A percentile compares a stretch with the other conserved stretches of the same genome.
These are phyloP conservation scores for Mitragyna speciosa DNA, from an alignment of 257 asterid genomes.

Conservation along the genomic window DNA sequence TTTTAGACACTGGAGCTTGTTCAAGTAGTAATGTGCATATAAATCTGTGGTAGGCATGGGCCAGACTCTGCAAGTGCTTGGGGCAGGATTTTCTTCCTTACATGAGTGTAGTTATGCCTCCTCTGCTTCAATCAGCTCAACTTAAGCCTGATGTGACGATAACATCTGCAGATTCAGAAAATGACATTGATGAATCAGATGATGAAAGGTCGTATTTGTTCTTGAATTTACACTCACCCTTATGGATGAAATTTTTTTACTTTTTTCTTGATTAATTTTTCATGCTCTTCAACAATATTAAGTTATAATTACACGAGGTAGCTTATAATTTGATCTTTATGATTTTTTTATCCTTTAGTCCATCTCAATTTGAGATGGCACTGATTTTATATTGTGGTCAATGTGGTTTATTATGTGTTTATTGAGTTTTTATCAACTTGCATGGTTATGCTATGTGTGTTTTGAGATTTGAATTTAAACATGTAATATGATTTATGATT, in stretches of 20 bases:
- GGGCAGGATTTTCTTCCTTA: slow-evolving; percentile 97
- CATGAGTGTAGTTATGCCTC: slow-evolving; percentile 94
- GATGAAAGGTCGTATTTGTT: slow-evolving; percentile 65
- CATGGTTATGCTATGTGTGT: not conserved
- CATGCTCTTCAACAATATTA: not conserved
- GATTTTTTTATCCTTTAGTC: not conserved
- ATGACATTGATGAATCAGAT: slow-evolving; percentile 78
- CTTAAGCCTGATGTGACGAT: slow-evolving; percentile 88
- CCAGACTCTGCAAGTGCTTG: slow-evolving; percentile 94
- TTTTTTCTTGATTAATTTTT: not conserved
- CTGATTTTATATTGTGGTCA: not conserved
- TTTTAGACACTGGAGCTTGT: not conserved
- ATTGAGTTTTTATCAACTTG: not conserved
- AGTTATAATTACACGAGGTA: not conserved
- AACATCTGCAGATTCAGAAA: slow-evolving; percentile 81
- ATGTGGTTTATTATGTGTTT: not conserved
- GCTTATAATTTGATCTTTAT: not conserved
- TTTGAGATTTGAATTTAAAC: not conserved
- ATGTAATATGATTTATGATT: not conserved
- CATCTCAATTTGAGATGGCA: not conserved
- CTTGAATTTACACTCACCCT: not conserved
- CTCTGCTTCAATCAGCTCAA: slow-evolving; percentile 90
- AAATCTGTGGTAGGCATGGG: slow-evolving; percentile 72
- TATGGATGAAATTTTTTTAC: too few relatives aligned
- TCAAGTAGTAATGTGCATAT: not conserved